Evolutionary conservation across 768 basidiomycete genomes (phyloP).

Genomic region (Agrocybe pediades): DNA sequence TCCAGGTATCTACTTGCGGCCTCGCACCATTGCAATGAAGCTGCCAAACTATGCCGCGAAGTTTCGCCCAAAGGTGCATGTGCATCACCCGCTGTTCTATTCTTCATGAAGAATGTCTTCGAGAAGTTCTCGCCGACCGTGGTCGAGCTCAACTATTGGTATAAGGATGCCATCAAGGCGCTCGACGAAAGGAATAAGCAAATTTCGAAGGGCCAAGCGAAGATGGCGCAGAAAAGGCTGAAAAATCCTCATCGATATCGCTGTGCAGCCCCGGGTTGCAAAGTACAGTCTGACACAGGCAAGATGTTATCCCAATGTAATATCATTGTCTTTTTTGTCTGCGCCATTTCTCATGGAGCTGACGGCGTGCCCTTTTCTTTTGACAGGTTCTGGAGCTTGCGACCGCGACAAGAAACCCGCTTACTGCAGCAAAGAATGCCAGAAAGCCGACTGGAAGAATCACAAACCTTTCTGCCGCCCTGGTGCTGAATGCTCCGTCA

Average conservation of each 20-base stretch:
- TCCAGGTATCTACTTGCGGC: constrained; percentile 14
- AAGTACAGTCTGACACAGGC: constrained; percentile 27
- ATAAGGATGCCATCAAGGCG: constrained; percentile 21
- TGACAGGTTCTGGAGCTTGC: constrained; percentile 28
- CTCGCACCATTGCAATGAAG: constrained; percentile 13
- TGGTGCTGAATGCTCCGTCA: constrained; percentile 30
- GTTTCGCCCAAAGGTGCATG: constrained; percentile 3
- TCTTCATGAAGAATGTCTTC: constrained; percentile 20
- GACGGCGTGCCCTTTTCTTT: not conserved
- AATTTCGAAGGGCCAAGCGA: constrained; percentile 14
- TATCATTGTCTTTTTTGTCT: not conserved
- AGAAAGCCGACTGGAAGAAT: constrained; percentile 32
- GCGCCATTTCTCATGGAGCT: not conserved
- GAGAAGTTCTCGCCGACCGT: constrained; percentile 9
- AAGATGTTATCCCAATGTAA: constrained; percentile 25
- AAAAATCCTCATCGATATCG: constrained; percentile 27
- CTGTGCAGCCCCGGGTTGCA: constrained; percentile 28
- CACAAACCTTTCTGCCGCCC: constrained; percentile 37
- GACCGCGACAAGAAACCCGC: constrained; percentile 32
- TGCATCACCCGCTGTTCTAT: constrained; percentile 18
- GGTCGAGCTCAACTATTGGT: constrained; percentile 18
- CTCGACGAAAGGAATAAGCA: constrained; percentile 20
- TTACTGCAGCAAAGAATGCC: constrained; percentile 33
- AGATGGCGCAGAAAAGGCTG: constrained; percentile 24
- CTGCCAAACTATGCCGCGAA: constrained; percentile 2